These are phyloP conservation scores for Coemansia sp. DNA, from an alignment of 192 early-diverging fungal species.

Conservation along the genomic window DNA sequence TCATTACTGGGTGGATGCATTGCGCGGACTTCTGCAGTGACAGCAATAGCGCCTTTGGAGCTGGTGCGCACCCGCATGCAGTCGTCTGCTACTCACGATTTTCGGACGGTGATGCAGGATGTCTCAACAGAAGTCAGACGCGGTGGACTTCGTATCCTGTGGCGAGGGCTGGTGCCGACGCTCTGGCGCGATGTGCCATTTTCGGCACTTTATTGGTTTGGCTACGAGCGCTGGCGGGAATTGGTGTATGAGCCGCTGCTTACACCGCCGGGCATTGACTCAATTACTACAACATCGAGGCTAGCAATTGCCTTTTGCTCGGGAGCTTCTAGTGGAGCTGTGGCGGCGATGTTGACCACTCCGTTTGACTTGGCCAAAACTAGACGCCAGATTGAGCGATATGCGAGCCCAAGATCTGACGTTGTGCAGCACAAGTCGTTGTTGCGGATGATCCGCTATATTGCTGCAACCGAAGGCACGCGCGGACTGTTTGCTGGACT, in stretches of 20 bases:
- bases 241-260: constrained; percentile 34
- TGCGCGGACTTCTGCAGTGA: constrained; percentile 75
- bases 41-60: constrained; percentile 85
- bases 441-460: constrained; percentile 31
- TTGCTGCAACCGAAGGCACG: constrained; percentile 36
- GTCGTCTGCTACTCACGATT: constrained; percentile 60
- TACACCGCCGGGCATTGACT: constrained; percentile 3
- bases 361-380: constrained; percentile 98
- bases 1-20: constrained; percentile 73
- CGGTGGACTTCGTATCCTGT: constrained; percentile 66
- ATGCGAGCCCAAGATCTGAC: constrained; percentile 20
- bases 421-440: constrained; percentile 20
- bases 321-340: constrained; percentile 83
- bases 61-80: constrained; percentile 92
- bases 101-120: constrained; percentile 60
- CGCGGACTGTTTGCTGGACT: constrained; percentile 54
- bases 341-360: constrained; percentile 84
- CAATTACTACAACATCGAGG: constrained; percentile 34
- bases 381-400: constrained; percentile 69
- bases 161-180: constrained; percentile 85
- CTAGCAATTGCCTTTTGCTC: constrained; percentile 73
- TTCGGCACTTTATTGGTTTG: constrained; percentile 92
- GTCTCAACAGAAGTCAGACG: constrained; percentile 61
- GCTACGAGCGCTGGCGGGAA: constrained; percentile 78
- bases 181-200: constrained; percentile 96